Base-by-base conservation (phyloP, 139 green algal genomes). In the Cymbomonas tetramitiformis region DNA sequence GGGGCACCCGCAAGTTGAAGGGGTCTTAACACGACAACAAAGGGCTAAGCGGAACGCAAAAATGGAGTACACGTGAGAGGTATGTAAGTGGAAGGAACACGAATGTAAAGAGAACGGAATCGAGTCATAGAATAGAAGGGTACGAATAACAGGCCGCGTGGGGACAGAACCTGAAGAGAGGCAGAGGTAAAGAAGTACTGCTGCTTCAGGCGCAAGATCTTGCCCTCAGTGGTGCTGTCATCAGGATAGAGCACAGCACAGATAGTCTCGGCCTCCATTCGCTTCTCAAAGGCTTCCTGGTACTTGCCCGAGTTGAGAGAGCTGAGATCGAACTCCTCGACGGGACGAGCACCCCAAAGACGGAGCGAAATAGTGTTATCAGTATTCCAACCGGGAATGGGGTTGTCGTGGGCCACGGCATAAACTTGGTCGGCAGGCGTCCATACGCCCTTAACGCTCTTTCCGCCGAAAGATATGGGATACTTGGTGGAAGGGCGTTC, bases 151-250 rank as follows among this genome's bases (percentile, higher is more conserved):
- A n/a, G 10, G 49, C 38, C n/a, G n/a, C n/a, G n/a, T n/a, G n/a
- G n/a, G n/a, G n/a, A n/a, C n/a, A n/a, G n/a, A n/a, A n/a, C n/a
- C n/a, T n/a, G n/a, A 12, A 97, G 65, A 25, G 82, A 90, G 10
- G 91, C 91, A 30, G 74, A 85, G 41, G 94, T 84, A 65, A 99
- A 95, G 77, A 99, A 99, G 80, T 94, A 83, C 80, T 99, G 92
- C 78, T 99, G 91, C 74, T 96, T 96, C 23, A 99, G 80, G 31
- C 91, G 82, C 68, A 99, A 77, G 83, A 94, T 86, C 70, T 95
- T 94, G 70, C 91, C 92, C 73, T 94, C 82, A 52, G 93, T 93
- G 19, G 83, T 96, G 54, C 79, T 74, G 80, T 99, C 92, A 53
- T 96, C 93, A 55, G 92, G 92, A 78, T 99, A 99, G 33, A 99